These are phyloP conservation scores for Talaromyces nanjingensis DNA, from an alignment of 495 filamentous ascomycete genomes.

Conservation along the genomic window DNA sequence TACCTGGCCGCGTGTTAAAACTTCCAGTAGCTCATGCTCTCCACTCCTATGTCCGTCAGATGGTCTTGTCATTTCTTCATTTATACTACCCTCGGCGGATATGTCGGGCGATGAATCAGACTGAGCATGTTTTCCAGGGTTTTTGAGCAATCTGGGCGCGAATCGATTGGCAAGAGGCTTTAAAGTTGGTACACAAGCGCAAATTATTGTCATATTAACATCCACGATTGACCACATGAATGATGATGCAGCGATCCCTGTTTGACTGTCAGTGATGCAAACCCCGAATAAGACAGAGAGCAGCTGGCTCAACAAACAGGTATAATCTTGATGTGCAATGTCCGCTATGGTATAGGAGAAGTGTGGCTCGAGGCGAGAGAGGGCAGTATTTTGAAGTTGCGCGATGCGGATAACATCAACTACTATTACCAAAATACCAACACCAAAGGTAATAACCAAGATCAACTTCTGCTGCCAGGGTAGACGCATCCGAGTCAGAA, in stretches of 20 bases:
- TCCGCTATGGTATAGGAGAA: neutral
- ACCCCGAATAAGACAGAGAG: neutral
- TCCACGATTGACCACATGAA: neutral
- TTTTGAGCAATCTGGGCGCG: neutral
- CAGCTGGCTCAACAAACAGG: neutral
- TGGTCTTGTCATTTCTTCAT: neutral
- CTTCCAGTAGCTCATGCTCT: neutral
- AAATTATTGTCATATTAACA: neutral
- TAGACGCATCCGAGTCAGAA: neutral
- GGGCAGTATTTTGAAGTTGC: neutral
- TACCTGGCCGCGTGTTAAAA: neutral
- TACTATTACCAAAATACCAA: neutral
- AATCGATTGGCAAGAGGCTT: neutral
- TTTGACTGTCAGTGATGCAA: neutral
- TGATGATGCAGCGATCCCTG: neutral
- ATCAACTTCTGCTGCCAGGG: neutral
- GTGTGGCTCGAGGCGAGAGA: too few species aligned
- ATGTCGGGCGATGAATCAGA: neutral
- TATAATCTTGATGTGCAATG: conserved; percentile 1
- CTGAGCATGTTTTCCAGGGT: neutral
- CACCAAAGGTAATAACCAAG: neutral
- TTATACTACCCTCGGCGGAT: neutral
- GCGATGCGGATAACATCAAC: neutral
- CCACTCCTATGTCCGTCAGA: neutral
- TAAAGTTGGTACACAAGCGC: neutral